phyloP scores from a whole-genome alignment of 257 asterid species.

The Mitragyna speciosa region DNA sequence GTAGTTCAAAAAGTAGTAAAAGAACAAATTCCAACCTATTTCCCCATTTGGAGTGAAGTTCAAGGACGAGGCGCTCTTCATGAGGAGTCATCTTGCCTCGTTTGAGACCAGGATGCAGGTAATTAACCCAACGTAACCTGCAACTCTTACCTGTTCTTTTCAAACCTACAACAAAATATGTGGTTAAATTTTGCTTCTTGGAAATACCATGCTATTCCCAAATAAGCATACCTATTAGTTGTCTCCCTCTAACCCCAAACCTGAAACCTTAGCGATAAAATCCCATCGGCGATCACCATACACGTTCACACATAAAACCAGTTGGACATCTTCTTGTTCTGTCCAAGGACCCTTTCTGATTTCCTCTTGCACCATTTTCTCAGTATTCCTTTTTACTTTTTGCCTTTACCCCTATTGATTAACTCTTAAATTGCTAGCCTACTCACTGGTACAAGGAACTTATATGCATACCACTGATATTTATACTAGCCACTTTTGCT shows the following conservation, averaged over 20 bases:
- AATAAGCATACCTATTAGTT: conserved; percentile 73
- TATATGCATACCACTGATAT: conserved; percentile 13
- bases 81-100: conserved; percentile 81
- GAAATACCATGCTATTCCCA: conserved; percentile 45
- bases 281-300: conserved; percentile 97
- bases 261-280: conserved; percentile 95
- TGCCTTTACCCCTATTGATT: not conserved
- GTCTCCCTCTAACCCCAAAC: conserved; percentile 99
- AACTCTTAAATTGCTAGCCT: not conserved
- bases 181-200: conserved; percentile 27
- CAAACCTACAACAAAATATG: conserved; percentile 47
- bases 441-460: conserved; percentile 9
- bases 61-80: conserved; percentile 73
- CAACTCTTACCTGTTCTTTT: conserved; percentile 93
- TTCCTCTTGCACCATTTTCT: conserved; percentile 39
- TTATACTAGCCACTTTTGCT: conserved; percentile 24
- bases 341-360: conserved; percentile 90
- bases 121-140: conserved; percentile 94
- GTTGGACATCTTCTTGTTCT: conserved; percentile 80
- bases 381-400: not conserved
- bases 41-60: conserved; percentile 86
- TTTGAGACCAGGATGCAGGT: conserved; percentile 79
- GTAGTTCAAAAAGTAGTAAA: not conserved
- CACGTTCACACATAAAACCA: conserved; percentile 74
- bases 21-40: conserved; percentile 50